phyloP scores from a whole-genome alignment of 768 basidiomycete genomes.

The Pleurotus pulmonarius region DNA sequence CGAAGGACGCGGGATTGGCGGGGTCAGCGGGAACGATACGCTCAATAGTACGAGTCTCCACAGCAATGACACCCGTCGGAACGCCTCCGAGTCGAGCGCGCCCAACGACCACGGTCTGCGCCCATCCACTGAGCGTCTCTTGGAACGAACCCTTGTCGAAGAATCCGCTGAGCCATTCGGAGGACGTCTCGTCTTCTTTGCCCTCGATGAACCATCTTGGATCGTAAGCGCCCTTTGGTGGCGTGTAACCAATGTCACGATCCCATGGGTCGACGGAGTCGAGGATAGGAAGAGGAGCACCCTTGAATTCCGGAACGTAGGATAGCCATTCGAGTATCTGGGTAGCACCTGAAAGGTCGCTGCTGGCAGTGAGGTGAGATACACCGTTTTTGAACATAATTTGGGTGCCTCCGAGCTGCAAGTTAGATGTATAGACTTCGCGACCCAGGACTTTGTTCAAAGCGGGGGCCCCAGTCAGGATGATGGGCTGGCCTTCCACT shows the following conservation, averaged over 20 bases:
- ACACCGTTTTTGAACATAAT: slow-evolving; percentile 99
- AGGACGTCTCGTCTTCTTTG: slow-evolving; percentile 78
- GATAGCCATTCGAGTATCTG: slow-evolving; percentile 95
- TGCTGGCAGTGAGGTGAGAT: slow-evolving; percentile 91
- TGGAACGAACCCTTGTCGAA: slow-evolving; percentile 98
- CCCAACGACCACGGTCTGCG: slow-evolving; percentile 96
- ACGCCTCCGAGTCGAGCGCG: slow-evolving; percentile 96
- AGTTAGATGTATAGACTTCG: slow-evolving; percentile 97
- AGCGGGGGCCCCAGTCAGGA: slow-evolving; percentile 93
- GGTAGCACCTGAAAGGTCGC: slow-evolving; percentile 92
- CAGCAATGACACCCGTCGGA: slow-evolving; percentile 96
- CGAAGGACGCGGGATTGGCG: slow-evolving; percentile 93
- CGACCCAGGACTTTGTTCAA: slow-evolving; percentile 99
- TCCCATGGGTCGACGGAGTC: slow-evolving; percentile 81
- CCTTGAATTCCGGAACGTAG: slow-evolving; percentile 84
- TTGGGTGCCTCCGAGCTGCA: slow-evolving; percentile 99
- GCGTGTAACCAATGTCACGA: slow-evolving; percentile 84
- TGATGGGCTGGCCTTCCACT: slow-evolving; percentile 99
- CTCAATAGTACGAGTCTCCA: slow-evolving; percentile 96
- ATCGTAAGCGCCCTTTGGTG: slow-evolving; percentile 94
- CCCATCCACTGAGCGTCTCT: slow-evolving; percentile 98
- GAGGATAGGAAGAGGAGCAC: slow-evolving; percentile 75
- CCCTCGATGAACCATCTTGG: slow-evolving; percentile 98
- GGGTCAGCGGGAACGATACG: slow-evolving; percentile 96
- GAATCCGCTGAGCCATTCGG: slow-evolving; percentile 83